Percentiles rank a stretch among this genome's conserved stretches.
These are phyloP conservation scores for Kickxella alabastrina DNA, from an alignment of 192 early-diverging fungal genomes.

Conservation along the genomic window DNA sequence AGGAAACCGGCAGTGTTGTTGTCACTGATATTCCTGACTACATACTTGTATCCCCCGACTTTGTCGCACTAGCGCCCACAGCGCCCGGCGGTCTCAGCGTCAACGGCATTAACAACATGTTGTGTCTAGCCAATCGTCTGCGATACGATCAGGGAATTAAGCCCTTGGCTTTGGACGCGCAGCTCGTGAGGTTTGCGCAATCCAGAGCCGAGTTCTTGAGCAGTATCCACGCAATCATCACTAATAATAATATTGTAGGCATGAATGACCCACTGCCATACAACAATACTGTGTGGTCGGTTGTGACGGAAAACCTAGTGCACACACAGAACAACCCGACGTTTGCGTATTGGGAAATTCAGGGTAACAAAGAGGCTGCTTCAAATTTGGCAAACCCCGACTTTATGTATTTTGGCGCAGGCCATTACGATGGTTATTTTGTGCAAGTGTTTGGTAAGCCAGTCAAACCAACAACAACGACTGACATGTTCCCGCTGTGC, in stretches of 20 bases:
- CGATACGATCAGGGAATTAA: constrained; percentile 21
- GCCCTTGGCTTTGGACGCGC: constrained; percentile 28
- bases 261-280: constrained; percentile 4
- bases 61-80: constrained; percentile 33
- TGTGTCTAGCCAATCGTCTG: constrained; percentile 32
- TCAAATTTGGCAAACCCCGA: constrained; percentile 8
- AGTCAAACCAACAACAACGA: too few species aligned
- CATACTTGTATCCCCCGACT: constrained; percentile 37
- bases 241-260: constrained; percentile 9
- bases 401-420: constrained; percentile 25
- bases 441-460: constrained; percentile 41
- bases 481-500: constrained; percentile 21
- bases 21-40: constrained; percentile 41
- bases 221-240: background rate
- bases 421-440: constrained; percentile 25
- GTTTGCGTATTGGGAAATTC: constrained; percentile 37
- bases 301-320: constrained; percentile 32
- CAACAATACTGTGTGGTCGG: constrained; percentile 23
- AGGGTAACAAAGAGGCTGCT: background rate
- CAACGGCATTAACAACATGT: constrained; percentile 32
- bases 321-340: constrained; percentile 27
- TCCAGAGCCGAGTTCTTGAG: constrained; percentile 25
- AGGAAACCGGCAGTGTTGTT: too few species aligned
- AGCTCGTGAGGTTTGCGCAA: constrained; percentile 36
- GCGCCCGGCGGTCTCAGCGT: constrained; percentile 14